phyloP scores from a whole-genome alignment of 345 rosid species.

The Lenwebbia sp. region DNA sequence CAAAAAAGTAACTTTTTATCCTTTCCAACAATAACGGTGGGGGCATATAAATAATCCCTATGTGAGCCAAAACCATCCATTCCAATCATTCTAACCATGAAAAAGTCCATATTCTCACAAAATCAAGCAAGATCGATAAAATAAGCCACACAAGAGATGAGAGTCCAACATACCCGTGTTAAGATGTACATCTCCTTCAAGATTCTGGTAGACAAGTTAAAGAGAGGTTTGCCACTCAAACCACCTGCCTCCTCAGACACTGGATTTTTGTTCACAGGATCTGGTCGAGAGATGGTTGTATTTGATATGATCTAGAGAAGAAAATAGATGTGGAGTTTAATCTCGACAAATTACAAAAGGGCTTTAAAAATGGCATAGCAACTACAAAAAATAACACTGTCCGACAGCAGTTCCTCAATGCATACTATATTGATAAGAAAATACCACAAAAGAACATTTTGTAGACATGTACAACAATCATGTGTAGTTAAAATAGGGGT shows the following conservation, averaged over 20 bases:
- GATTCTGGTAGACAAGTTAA: slow-evolving; percentile 59
- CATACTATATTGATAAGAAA: not conserved
- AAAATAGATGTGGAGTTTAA: not conserved
- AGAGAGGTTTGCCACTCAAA: slow-evolving; percentile 84
- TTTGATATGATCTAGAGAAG: slow-evolving; percentile 69
- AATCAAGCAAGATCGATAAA: not conserved
- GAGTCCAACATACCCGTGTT: slow-evolving; percentile 60
- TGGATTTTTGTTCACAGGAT: slow-evolving; percentile 37
- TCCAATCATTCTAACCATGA: not conserved
- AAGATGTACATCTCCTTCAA: slow-evolving; percentile 82
- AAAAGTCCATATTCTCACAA: not conserved
- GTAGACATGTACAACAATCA: not conserved
- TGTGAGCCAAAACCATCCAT: not conserved
- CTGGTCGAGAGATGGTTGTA: slow-evolving; percentile 88
- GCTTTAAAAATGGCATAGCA: not conserved
- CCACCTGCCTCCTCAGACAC: slow-evolving; percentile 79
- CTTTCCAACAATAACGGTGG: not conserved
- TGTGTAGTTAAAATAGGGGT: not conserved
- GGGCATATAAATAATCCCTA: not conserved
- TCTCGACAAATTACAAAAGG: not conserved
- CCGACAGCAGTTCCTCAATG: not conserved
- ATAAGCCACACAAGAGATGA: not conserved
- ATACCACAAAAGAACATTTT: not conserved
- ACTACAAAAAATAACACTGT: not conserved
- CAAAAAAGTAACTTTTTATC: not conserved